Base-by-base conservation (phyloP, 352 stramenopile species). In the Globisporangium parvum region DNA sequence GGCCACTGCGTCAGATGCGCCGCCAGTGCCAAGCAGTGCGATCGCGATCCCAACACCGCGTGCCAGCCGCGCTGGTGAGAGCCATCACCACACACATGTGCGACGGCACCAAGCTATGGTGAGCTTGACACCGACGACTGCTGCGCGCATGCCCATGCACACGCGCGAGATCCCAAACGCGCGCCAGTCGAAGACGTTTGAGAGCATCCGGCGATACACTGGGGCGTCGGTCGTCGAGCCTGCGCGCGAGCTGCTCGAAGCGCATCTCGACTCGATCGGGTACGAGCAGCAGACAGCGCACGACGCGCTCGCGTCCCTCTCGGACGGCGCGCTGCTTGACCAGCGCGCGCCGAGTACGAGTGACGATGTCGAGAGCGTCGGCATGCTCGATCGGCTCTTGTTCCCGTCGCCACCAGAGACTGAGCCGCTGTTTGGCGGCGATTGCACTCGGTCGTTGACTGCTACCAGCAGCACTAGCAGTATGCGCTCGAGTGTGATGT, bases 231-330 rank as follows among this genome's bases (percentile, higher is more conserved):
- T 50, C 71, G n/a, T 62, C 62, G 75, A 81, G 3, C 66, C 74
- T 17, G 68, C 65, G 11, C 58, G 73, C 4, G 60, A 79, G 42
- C 64, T 85, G 62, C 67, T 83, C 6, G 60, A 80, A 47, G 58
- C 62, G 31, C 75, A 60, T 15, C 45, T 88, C 14, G 73, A 82
- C 40, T 80, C 60, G 2, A 81, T 85, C 56, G 73, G 73, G 0
- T 88, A 83, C 31, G 60, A 82, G 23, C 55, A 57, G n/a, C 48
- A 68, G 10, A 53, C 47, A 15, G 70, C 75, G 0, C 66, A 77
- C 26, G 70, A 78, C 26, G 56, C 12, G 14, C 53, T 45, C 4
- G 64, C 73, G 18, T 70, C 70, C 20, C 59, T 85, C 3, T 47
- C 48, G 11, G 69, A 77, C 26, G 70, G 76, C 26, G 56, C 12